Evolutionary conservation across 495 filamentous ascomycete species (phyloP).

Genomic region (Lophiotrema nucula): DNA sequence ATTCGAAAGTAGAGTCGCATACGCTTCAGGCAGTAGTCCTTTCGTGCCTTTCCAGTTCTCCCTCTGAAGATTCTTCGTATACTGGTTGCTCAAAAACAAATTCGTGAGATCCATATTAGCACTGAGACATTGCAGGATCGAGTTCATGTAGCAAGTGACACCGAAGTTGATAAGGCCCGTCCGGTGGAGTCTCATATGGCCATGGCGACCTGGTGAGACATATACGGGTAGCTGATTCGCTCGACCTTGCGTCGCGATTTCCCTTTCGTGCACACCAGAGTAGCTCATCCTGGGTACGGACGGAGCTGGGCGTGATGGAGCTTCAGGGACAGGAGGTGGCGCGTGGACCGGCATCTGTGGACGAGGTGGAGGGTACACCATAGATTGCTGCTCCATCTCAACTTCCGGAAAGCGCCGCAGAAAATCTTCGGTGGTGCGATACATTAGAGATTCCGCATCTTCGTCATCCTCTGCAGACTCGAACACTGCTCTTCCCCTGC

Average conservation of each 20-base stretch:
- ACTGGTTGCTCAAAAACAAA: slow-evolving; percentile 61
- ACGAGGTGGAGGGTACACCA: slow-evolving; percentile 50
- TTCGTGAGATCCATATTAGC: slow-evolving; percentile 69
- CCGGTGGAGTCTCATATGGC: slow-evolving; percentile 44
- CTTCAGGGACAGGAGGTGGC: slow-evolving; percentile 22
- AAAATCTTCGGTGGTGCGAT: slow-evolving; percentile 70
- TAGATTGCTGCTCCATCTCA: slow-evolving; percentile 67
- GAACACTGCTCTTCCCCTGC: slow-evolving; percentile 51
- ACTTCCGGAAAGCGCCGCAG: slow-evolving; percentile 78
- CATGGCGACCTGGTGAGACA: slow-evolving; percentile 50
- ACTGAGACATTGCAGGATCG: slow-evolving; percentile 77
- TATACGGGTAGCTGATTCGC: slow-evolving; percentile 46
- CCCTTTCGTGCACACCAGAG: slow-evolving; percentile 76
- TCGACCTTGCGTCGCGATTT: slow-evolving; percentile 49
- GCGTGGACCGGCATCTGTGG: slow-evolving; percentile 10
- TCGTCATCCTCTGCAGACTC: slow-evolving; percentile 44
- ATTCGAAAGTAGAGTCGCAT: slow-evolving; percentile 71
- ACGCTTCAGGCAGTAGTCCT: slow-evolving; percentile 73
- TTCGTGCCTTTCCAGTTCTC: slow-evolving; percentile 68
- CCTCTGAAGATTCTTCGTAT: slow-evolving; percentile 46
- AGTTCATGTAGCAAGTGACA: slow-evolving; percentile 89
- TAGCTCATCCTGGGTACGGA: slow-evolving; percentile 83
- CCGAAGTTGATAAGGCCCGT: slow-evolving; percentile 81
- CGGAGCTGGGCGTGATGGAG: slow-evolving; percentile 63
- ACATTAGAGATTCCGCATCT: slow-evolving; percentile 47